These are phyloP conservation scores for Linaria vulgaris DNA, from an alignment of 257 asterid genomes.

Conservation along the genomic window DNA sequence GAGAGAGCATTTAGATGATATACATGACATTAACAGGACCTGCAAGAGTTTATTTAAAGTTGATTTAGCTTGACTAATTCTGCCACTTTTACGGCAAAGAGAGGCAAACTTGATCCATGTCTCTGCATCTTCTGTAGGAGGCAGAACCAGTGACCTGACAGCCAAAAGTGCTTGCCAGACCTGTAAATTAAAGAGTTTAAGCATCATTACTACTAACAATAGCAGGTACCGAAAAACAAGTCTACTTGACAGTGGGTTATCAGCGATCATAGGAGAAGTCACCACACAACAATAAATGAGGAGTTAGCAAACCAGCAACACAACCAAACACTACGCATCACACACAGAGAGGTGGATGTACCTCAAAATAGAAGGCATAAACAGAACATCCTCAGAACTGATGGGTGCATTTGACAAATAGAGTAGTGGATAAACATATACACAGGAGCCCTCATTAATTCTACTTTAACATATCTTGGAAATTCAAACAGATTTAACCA, in stretches of 20 bases:
- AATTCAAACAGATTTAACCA: conserved; percentile 11
- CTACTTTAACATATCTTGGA: not conserved
- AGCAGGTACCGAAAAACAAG: conserved; percentile 13
- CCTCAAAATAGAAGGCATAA: not conserved
- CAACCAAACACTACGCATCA: not conserved
- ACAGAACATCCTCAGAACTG: not conserved
- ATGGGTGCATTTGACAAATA: not conserved
- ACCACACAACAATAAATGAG: conserved; percentile 5
- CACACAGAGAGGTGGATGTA: too few relatives aligned
- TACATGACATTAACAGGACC: conserved; percentile 38
- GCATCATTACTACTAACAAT: conserved; percentile 20
- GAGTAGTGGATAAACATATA: conserved; percentile 12
- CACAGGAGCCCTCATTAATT: conserved; percentile 1
- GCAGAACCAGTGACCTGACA: conserved; percentile 95
- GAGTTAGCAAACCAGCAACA: not conserved
- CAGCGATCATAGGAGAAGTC: conserved; percentile 16
- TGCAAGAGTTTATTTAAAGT: conserved; percentile 87
- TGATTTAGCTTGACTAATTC: conserved; percentile 95
- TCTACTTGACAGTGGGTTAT: conserved; percentile 19
- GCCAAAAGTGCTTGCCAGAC: conserved; percentile 89
- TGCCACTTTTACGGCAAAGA: conserved; percentile 95
- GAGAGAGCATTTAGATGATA: conserved; percentile 12
- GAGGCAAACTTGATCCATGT: conserved; percentile 98
- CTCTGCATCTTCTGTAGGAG: conserved; percentile 96
- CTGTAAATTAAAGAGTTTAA: conserved; percentile 43